Evolutionary conservation across 2,329 filamentous ascomycete genomes (phyloP).

Genomic region (Paecilomyces formosus): DNA sequence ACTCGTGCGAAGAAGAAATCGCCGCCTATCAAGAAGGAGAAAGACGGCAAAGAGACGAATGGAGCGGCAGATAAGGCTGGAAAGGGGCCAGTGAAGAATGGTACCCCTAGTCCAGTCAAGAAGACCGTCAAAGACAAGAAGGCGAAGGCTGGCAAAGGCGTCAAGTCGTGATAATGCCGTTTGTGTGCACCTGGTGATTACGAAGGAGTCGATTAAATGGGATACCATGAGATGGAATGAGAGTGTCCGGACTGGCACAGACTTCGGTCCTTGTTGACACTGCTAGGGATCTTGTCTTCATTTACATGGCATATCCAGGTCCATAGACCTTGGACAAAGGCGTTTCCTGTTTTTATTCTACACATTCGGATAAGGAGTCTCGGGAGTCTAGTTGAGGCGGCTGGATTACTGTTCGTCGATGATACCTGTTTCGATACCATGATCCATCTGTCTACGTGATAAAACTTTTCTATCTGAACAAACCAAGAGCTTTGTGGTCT

Average conservation of each 20-base stretch:
- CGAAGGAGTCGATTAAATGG: constrained; percentile 1
- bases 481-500: not conserved
- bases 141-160: constrained; percentile 13
- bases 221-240: not conserved
- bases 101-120: constrained; percentile 16
- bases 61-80: constrained; percentile 8
- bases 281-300: not conserved
- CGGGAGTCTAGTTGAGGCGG: not conserved
- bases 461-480: not conserved
- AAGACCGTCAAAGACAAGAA: constrained; percentile 15
- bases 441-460: not conserved
- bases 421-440: not conserved
- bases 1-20: not conserved
- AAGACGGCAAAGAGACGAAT: constrained; percentile 6
- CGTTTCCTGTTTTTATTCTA: not conserved
- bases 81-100: constrained; percentile 10
- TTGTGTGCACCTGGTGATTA: not conserved
- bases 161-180: constrained; percentile 7
- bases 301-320: not conserved
- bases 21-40: constrained; percentile 4
- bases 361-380: not conserved
- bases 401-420: not conserved
- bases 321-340: not conserved
- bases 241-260: not conserved
- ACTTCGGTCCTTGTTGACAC: not conserved